These are phyloP conservation scores for Aspergillus arachidicola DNA, from an alignment of 2,329 filamentous ascomycete species.

Conservation along the genomic window DNA sequence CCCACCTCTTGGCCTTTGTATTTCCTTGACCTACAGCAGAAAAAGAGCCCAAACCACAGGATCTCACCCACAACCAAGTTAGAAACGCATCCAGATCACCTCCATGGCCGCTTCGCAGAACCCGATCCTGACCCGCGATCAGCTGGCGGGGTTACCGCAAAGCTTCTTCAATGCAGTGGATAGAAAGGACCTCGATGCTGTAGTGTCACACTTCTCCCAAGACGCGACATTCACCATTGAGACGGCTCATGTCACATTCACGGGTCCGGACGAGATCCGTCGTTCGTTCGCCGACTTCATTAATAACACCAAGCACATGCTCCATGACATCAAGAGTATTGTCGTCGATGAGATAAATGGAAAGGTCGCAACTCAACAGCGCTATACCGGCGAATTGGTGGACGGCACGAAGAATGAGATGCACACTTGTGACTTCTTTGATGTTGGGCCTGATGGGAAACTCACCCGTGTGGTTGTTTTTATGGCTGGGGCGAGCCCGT, in stretches of 20 bases:
- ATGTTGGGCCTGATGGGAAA: conserved; percentile 2
- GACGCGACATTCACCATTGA: conserved; percentile 10
- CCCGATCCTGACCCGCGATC: background rate
- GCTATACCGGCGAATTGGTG: background rate
- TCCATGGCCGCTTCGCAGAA: background rate
- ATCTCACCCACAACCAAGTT: background rate
- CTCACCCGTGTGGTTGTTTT: conserved; percentile 7
- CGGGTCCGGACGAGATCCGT: conserved; percentile 1
- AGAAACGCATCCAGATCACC: background rate
- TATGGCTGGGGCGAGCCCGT: conserved; percentile 11
- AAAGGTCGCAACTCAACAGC: conserved; percentile 10
- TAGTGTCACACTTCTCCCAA: conserved; percentile 4
- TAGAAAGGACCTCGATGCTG: background rate
- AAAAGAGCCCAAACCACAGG: background rate
- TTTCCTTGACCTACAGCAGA: background rate
- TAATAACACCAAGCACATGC: background rate
- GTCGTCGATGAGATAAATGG: conserved; percentile 6
- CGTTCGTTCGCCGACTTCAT: background rate
- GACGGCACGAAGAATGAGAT: conserved; percentile 7
- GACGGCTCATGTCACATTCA: conserved; percentile 7
- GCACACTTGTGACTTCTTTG: conserved; percentile 15
- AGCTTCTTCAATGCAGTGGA: conserved; percentile 10
- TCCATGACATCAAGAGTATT: conserved; percentile 3
- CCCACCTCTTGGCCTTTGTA: too few relatives aligned
- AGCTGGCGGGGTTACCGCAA: background rate